Conservation (phyloP, 2,329 filamentous ascomycete genomes). For the Plenodomus biglobosus region DNA sequence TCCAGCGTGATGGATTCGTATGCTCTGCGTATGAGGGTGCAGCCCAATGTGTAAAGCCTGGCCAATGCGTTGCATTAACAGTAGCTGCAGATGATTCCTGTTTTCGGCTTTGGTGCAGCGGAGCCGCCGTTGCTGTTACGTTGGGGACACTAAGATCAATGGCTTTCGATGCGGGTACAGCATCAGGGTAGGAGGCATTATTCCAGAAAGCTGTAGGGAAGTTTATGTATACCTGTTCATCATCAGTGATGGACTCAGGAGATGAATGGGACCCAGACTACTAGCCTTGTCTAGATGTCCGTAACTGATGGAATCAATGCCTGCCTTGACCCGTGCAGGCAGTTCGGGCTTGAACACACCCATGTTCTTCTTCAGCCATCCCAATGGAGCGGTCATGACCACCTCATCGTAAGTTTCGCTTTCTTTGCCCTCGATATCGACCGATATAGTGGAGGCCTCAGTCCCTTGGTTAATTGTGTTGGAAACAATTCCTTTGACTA, state of each 20-base stretch:
- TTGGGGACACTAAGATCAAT: conserved; percentile 34
- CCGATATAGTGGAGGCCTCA: conserved; percentile 17
- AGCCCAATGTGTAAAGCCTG: conserved; percentile 76
- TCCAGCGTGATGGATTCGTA: conserved; percentile 67
- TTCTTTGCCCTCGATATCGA: conserved; percentile 53
- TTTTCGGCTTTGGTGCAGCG: conserved; percentile 35
- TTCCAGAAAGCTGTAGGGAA: conserved; percentile 80
- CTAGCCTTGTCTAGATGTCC: conserved; percentile 70
- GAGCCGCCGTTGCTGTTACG: conserved; percentile 41
- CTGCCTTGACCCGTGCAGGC: conserved; percentile 58
- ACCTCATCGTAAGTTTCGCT: conserved; percentile 64
- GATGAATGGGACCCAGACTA: conserved; percentile 20
- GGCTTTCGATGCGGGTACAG: conserved; percentile 2
- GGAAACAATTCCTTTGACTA: conserved; percentile 49
- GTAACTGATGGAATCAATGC: conserved; percentile 67
- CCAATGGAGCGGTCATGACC: conserved; percentile 67
- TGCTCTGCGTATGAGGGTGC: conserved; percentile 66
- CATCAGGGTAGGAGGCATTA: conserved; percentile 2
- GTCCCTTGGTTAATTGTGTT: conserved; percentile 18
- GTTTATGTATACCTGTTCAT: conserved; percentile 50
- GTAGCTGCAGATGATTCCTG: conserved; percentile 31
- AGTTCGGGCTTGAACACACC: conserved; percentile 62
- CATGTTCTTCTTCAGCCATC: conserved; percentile 50
- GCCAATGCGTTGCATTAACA: conserved; percentile 45
- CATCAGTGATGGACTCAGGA: conserved; percentile 1